Evolutionary conservation across 202 grass and related monocot species (phyloP), one percentile per base, ranked within the genome.

Genomic region (Schoenoplectus tabernaemontani): DNA sequence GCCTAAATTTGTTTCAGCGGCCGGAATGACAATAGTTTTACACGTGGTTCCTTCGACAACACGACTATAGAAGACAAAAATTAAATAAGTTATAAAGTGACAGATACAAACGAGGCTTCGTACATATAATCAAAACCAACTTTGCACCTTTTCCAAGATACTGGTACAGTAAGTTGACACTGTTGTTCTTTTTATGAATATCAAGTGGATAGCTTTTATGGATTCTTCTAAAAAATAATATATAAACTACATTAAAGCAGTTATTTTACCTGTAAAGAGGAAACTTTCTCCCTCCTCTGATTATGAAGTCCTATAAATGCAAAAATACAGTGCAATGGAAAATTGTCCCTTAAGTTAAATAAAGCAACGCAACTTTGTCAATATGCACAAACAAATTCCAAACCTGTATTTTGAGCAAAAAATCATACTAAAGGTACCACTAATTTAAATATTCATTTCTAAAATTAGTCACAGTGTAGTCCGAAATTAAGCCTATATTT

Each of bases 251-350:
- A 0, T 8, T 56, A 64, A 64, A 24, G 57, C 15, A 84, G 50
- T 23, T 17, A 66, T 61, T n/a, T 77, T 87, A 96, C 90, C 93
- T 91, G 86, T 96, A 97, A 87, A 97, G 87, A 74, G 91, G 89
- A 85, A 94, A 86, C 75, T 90, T 87, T 71, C 80, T 97, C 77
- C 68, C 86, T 87, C 94, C 94, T 87, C 94, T 92, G 50, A 90
- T 68, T 83, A 97, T 87, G 84, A 92, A 92, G 86, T 97, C 94
- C 91, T 97, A 89, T 84, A 92, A 87, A 81, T 11, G 39, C 24
- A 16, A 17, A 32, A 51, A 20, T 44, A 60, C 16, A 68, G 10
- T 11, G 11, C 39, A 78, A 53, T 87, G 78, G 37, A 83, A 24
- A 77, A 34, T 57, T 79, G 36, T 26, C 59, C 16, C 30, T 51